Evolutionary conservation across 2,329 filamentous ascomycete species (phyloP).

Genomic region (Neurospora crassa): DNA sequence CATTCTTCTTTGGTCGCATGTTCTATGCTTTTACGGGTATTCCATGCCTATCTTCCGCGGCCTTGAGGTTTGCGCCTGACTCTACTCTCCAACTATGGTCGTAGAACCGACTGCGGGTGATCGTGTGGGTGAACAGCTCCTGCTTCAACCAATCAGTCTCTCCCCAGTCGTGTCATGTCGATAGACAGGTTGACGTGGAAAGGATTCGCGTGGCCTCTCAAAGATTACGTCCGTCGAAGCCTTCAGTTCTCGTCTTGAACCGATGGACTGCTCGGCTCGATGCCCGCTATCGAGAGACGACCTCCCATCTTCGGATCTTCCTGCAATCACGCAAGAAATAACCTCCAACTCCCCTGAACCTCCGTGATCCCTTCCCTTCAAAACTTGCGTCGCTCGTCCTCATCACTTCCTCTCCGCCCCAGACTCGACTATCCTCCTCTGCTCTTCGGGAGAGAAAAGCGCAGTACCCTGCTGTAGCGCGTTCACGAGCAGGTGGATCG

Average conservation of each 20-base stretch:
- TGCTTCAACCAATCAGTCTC: too few species aligned
- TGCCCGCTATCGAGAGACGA: not conserved
- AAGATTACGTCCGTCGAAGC: not conserved
- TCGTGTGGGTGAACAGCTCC: too few species aligned
- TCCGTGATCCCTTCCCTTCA: not conserved
- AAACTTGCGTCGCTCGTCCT: not conserved
- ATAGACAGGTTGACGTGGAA: not conserved
- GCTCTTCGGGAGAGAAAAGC: constrained; percentile 46
- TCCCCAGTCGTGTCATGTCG: not conserved
- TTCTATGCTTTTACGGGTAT: too few species aligned
- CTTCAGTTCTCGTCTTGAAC: not conserved
- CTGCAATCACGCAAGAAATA: not conserved
- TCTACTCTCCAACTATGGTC: too few species aligned
- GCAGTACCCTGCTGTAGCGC: constrained; percentile 58
- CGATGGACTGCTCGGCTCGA: not conserved
- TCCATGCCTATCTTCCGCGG: too few species aligned
- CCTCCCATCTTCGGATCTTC: not conserved
- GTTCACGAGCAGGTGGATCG: constrained; percentile 54
- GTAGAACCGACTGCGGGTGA: too few species aligned
- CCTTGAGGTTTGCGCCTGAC: too few species aligned
- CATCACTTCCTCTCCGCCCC: not conserved
- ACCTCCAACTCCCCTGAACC: not conserved
- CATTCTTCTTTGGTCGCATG: too few species aligned
- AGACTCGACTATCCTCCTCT: constrained; percentile 22
- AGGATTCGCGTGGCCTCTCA: not conserved